phyloP scores from a whole-genome alignment of 2,329 filamentous ascomycete species.

The Zymoseptoria passerinii region DNA sequence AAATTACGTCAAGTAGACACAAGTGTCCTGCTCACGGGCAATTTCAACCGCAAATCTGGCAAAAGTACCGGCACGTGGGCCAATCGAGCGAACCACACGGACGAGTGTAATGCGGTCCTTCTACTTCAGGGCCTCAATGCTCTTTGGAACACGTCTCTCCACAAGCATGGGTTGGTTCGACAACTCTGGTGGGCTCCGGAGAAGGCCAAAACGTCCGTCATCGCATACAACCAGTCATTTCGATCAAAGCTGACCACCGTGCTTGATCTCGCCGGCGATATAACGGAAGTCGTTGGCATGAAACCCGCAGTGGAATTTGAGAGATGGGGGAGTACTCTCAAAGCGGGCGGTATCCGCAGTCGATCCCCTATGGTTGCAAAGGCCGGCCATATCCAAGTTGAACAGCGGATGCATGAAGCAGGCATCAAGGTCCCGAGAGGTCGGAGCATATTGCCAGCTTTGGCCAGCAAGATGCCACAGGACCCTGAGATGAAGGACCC shows the following conservation, averaged over 20 bases:
- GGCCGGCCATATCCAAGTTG: not conserved
- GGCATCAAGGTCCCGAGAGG: constrained; percentile 4
- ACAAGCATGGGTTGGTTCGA: constrained; percentile 69
- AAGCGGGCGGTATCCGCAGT: not conserved
- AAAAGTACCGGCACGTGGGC: not conserved
- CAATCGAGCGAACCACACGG: not conserved
- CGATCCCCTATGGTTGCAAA: not conserved
- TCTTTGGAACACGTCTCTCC: constrained; percentile 43
- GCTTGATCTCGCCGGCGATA: constrained; percentile 52
- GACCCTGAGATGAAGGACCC: not conserved
- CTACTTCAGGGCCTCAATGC: constrained; percentile 23
- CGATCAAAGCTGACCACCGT: not conserved
- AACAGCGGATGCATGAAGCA: constrained; percentile 2
- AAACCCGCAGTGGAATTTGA: not conserved
- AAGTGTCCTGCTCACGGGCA: constrained; percentile 54
- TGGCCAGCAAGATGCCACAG: not conserved
- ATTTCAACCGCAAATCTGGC: constrained; percentile 17
- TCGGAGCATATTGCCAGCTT: not conserved
- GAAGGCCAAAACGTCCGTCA: constrained; percentile 48
- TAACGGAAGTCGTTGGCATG: constrained; percentile 33
- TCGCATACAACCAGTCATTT: constrained; percentile 45
- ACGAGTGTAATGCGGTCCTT: not conserved
- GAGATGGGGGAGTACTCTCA: not conserved
- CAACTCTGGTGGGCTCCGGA: constrained; percentile 66
- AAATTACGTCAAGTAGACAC: constrained; percentile 52